Base-by-base conservation (phyloP, 2,329 filamentous ascomycete genomes). In the Alternaria dauci region DNA sequence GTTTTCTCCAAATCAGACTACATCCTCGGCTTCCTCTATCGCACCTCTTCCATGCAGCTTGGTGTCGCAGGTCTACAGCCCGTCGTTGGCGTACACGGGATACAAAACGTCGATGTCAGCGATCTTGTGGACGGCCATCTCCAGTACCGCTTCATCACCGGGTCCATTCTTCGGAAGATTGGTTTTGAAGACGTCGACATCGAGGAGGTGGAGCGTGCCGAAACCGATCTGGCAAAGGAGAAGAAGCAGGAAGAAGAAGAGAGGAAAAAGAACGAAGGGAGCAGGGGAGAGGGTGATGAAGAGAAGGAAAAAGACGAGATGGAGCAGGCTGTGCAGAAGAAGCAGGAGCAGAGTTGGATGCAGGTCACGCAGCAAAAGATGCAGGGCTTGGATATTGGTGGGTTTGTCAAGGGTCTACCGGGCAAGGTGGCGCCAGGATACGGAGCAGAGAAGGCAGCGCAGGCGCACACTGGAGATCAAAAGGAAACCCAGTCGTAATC, bases 1-100 rank as follows among this genome's bases (percentile, higher is more conserved):
- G 92, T 94, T 8, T 97, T 90, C 79, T 94, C 92, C 2, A 88
- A 90, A 53, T 94, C 95, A 61, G 94, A 97, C 78, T 91, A 92
- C 71, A 88, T 97, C 32, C 87, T 97, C 1, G 93, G 88, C 1
- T 94, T 97, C 74, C 82, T 97, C 18, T 97, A 97, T 76, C 88
- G 94, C 44, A 90, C 92, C 2, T 93, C 91, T 41, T 93, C 89
- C 59, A 86, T 96, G 28, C 90, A 95, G 65, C 85, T 91, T 41
- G 94, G 94, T 4, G 87, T 97, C 42, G 93, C 93, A 0, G 94
- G 94, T 0, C 81, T 98, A 1, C 91, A 97, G 74, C 84, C 88
- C 32, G 87, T 96, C 25, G 79, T 88, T 58, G 86, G 84, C 8
- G 87, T 94, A 16, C 84, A 86, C 5, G 90, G 90, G 2, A 84